Percentiles rank a stretch among this genome's conserved stretches.
These are phyloP conservation scores for Phytophthora pistaciae DNA, from an alignment of 352 stramenopile genomes.

Conservation along the genomic window DNA sequence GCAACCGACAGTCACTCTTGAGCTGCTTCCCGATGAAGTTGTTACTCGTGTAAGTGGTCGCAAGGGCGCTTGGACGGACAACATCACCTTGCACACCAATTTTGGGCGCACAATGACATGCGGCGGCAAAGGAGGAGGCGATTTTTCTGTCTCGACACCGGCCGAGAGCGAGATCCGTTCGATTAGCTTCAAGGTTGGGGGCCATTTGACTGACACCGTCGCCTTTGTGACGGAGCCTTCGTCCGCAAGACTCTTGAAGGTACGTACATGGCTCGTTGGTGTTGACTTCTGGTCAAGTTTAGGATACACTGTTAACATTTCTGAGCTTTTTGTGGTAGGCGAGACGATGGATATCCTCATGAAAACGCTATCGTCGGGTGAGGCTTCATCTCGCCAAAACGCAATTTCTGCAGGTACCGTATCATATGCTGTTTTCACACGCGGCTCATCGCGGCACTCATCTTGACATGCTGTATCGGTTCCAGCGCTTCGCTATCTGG, in stretches of 20 bases:
- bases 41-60: conserved; percentile 59
- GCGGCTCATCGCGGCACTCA: background rate
- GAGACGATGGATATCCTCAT: conserved; percentile 33
- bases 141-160: conserved; percentile 53
- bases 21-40: conserved; percentile 59
- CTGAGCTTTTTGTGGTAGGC: conserved; percentile 19
- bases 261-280: conserved; percentile 9
- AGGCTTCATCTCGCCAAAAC: conserved; percentile 26
- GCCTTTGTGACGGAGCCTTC: conserved; percentile 54
- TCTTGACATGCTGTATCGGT: background rate
- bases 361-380: conserved; percentile 17
- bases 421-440: background rate
- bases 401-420: conserved; percentile 47
- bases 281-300: background rate
- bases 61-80: conserved; percentile 83
- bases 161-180: conserved; percentile 59
- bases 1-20: conserved; percentile 44
- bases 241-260: conserved; percentile 25
- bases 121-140: conserved; percentile 66
- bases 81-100: conserved; percentile 68
- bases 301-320: background rate
- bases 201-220: conserved; percentile 68
- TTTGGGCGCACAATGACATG: conserved; percentile 66
- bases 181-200: conserved; percentile 67
- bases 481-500: conserved; percentile 69